Evolutionary conservation across 257 asterid species (phyloP).

Genomic region (Penstemon barbatus): DNA sequence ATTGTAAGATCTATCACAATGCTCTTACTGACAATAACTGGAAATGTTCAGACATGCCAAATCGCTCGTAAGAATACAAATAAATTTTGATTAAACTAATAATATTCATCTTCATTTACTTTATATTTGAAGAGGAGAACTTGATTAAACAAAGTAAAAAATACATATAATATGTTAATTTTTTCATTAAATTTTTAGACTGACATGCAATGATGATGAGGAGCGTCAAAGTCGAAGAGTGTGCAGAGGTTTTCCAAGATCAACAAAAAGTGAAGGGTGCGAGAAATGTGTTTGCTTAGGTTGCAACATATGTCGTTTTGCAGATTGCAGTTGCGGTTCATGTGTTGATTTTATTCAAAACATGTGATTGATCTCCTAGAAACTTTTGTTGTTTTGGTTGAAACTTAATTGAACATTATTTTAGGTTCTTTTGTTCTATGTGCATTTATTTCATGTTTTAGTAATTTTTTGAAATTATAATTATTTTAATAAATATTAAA

Average conservation of each 20-base stretch:
- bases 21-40: conserved; percentile 32
- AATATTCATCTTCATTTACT: not conserved
- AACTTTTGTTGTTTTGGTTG: not conserved
- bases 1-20: conserved; percentile 39
- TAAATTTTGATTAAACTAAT: not conserved
- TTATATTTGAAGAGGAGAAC: too few species aligned
- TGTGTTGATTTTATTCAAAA: conserved; percentile 38
- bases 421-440: too few species aligned
- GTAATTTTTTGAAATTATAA: too few species aligned
- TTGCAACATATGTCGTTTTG: conserved; percentile 44
- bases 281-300: conserved; percentile 46
- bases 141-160: too few species aligned
- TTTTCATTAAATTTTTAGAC: not conserved
- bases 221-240: conserved; percentile 37
- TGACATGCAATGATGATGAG: conserved; percentile 15
- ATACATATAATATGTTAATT: too few species aligned
- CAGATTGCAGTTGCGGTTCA: conserved; percentile 34
- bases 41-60: conserved; percentile 44
- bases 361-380: conserved; percentile 17
- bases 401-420: too few species aligned
- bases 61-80: conserved; percentile 29
- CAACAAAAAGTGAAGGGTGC: conserved; percentile 38
- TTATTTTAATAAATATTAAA: too few species aligned
- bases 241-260: conserved; percentile 36
- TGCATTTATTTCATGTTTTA: too few species aligned